A percentile compares a stretch with the other conserved stretches of the same genome.
Conservation (phyloP, 2,329 filamentous ascomycete species). For the Neofusicoccum parvum region DNA sequence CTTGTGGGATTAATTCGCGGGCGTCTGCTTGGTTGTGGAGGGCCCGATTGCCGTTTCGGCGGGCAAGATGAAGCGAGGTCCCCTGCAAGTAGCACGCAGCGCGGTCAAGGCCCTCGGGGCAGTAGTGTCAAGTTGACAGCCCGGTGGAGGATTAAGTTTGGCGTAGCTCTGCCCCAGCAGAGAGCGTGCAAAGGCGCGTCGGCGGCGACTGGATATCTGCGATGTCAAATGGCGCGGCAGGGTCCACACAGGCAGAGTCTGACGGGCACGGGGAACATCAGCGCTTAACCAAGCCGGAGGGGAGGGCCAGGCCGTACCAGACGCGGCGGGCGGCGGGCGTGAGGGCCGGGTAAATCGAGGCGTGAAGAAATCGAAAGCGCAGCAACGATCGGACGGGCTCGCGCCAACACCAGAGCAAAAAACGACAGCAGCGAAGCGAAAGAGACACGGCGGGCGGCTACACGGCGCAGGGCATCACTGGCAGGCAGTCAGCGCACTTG, state of each 20-base stretch:
- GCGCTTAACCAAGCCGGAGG: constrained; percentile 36
- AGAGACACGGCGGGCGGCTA: constrained; percentile 34
- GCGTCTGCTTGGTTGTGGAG: constrained; percentile 14
- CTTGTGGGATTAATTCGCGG: constrained; percentile 13
- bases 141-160: constrained; percentile 20
- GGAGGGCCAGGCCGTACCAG: constrained; percentile 41
- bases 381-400: constrained; percentile 36
- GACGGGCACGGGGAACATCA: constrained; percentile 40
- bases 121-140: constrained; percentile 22
- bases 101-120: constrained; percentile 15
- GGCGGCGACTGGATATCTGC: constrained; percentile 30
- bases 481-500: background rate
- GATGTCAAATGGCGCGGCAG: constrained; percentile 28
- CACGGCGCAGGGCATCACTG: constrained; percentile 18
- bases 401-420: constrained; percentile 39
- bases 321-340: constrained; percentile 32
- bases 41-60: constrained; percentile 14
- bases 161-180: constrained; percentile 14
- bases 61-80: constrained; percentile 21
- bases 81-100: constrained; percentile 19
- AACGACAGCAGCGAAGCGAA: constrained; percentile 32
- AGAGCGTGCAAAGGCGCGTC: constrained; percentile 17
- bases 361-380: constrained; percentile 9
- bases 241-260: constrained; percentile 37
- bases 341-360: constrained; percentile 47